Conservation (phyloP, 768 basidiomycete genomes). For the Rhizopogon roseolus region DNA sequence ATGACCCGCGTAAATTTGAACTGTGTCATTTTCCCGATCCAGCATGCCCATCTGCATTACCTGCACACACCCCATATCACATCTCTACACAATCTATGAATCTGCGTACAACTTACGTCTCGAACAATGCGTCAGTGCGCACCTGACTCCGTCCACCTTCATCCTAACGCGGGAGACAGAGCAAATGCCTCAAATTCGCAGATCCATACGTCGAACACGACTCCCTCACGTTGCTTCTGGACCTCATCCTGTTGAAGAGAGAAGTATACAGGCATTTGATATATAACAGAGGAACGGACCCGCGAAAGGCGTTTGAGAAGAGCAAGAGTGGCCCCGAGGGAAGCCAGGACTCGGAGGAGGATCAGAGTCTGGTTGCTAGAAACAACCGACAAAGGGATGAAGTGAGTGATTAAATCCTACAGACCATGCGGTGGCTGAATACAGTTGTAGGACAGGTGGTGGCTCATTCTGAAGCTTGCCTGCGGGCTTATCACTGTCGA, state of each 20-base stretch:
- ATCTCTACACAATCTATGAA: slow-evolving; percentile 80
- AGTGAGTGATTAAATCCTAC: slow-evolving; percentile 10
- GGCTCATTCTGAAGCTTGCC: slow-evolving; percentile 56
- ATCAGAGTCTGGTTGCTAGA: background rate
- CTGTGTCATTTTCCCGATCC: background rate
- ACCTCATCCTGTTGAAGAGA: slow-evolving; percentile 77
- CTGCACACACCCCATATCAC: slow-evolving; percentile 59
- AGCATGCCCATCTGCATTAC: slow-evolving; percentile 78
- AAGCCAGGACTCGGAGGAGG: background rate
- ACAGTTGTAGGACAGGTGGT: slow-evolving; percentile 48
- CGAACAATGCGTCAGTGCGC: slow-evolving; percentile 71
- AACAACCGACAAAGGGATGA: slow-evolving; percentile 17
- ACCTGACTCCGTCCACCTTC: background rate
- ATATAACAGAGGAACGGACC: slow-evolving; percentile 72
- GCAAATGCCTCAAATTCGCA: slow-evolving; percentile 60
- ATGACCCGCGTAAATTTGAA: background rate
- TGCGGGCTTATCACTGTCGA: slow-evolving; percentile 56
- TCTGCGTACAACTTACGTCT: slow-evolving; percentile 74
- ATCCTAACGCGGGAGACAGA: slow-evolving; percentile 30
- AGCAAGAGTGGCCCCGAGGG: background rate
- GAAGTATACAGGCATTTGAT: slow-evolving; percentile 79
- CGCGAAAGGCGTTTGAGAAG: slow-evolving; percentile 38
- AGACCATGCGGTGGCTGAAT: background rate
- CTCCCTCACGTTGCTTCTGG: slow-evolving; percentile 63
- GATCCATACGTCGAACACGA: slow-evolving; percentile 90